phyloP scores from a whole-genome alignment of 129 eudicot species.

The Flaveria robusta region DNA sequence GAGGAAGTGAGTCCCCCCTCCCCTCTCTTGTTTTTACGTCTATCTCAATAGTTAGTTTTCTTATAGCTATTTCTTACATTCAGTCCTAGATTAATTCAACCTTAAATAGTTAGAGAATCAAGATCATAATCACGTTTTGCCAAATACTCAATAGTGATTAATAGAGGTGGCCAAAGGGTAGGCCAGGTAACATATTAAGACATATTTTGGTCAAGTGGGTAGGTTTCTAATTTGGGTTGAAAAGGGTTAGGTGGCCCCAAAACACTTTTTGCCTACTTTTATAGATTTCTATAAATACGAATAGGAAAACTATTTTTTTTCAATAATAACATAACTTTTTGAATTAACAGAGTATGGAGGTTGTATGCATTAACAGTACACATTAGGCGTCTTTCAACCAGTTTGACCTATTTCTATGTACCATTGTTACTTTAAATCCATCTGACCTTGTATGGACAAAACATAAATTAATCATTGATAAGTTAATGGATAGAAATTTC shows the following conservation, averaged over 20 bases:
- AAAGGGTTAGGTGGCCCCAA: background rate
- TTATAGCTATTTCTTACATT: background rate
- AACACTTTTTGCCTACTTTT: background rate
- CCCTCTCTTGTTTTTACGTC: conserved; percentile 3
- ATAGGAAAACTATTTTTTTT: background rate
- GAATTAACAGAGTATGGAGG: background rate
- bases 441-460: background rate
- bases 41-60: background rate
- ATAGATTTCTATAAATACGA: background rate
- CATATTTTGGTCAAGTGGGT: background rate
- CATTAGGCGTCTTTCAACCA: background rate
- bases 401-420: background rate
- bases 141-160: background rate
- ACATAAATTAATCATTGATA: background rate
- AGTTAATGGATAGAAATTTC: background rate
- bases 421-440: background rate
- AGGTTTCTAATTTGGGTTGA: background rate
- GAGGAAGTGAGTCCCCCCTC: conserved; percentile 70
- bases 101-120: background rate
- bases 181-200: background rate
- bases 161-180: background rate
- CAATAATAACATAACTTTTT: background rate
- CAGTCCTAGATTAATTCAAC: background rate
- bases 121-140: background rate
- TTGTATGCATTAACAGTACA: background rate